A percentile compares a stretch with the other conserved stretches of the same genome.
phyloP scores from a whole-genome alignment of 1,139 yeast species.

The Saccharomyces hybrid region DNA sequence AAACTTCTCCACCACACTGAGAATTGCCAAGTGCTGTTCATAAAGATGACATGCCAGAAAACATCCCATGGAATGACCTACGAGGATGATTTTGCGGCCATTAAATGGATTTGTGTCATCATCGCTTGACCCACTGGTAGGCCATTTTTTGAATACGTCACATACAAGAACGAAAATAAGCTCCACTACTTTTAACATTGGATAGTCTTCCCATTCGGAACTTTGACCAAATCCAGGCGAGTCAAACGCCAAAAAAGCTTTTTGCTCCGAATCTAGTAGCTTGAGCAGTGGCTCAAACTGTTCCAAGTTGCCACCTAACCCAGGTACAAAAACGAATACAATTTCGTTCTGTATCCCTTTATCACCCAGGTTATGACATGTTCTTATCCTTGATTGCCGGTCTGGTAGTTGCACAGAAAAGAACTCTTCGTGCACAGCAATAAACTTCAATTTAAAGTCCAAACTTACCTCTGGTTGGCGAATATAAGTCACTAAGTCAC shows the following conservation, averaged over 20 bases:
- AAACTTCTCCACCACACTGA: slow-evolving; percentile 6
- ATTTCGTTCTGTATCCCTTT: slow-evolving; percentile 5
- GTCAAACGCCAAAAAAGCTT: slow-evolving; percentile 43
- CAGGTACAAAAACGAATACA: slow-evolving; percentile 56
- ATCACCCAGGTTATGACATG: slow-evolving; percentile 18
- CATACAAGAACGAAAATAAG: slow-evolving; percentile 8
- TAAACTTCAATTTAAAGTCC: background rate
- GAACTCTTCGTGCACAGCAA: slow-evolving; percentile 10
- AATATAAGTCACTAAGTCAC: slow-evolving; percentile 9
- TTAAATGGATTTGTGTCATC: slow-evolving; percentile 6
- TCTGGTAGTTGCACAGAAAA: slow-evolving; percentile 2
- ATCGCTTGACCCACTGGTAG: background rate
- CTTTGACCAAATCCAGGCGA: slow-evolving; percentile 63
- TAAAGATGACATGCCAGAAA: slow-evolving; percentile 20
- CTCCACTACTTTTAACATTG: slow-evolving; percentile 17
- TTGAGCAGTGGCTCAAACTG: slow-evolving; percentile 62
- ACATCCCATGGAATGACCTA: slow-evolving; percentile 31
- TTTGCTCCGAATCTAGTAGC: slow-evolving; percentile 46
- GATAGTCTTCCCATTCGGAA: slow-evolving; percentile 17
- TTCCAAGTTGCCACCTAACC: slow-evolving; percentile 64
- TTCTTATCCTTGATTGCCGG: slow-evolving; percentile 8
- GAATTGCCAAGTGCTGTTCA: slow-evolving; percentile 3
- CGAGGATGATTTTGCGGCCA: slow-evolving; percentile 2
- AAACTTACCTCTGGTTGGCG: slow-evolving; percentile 6
- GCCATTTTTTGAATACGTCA: background rate